These are phyloP conservation scores for Cantharellus cinnabarinus DNA, from an alignment of 768 basidiomycete species.

Conservation along the genomic window DNA sequence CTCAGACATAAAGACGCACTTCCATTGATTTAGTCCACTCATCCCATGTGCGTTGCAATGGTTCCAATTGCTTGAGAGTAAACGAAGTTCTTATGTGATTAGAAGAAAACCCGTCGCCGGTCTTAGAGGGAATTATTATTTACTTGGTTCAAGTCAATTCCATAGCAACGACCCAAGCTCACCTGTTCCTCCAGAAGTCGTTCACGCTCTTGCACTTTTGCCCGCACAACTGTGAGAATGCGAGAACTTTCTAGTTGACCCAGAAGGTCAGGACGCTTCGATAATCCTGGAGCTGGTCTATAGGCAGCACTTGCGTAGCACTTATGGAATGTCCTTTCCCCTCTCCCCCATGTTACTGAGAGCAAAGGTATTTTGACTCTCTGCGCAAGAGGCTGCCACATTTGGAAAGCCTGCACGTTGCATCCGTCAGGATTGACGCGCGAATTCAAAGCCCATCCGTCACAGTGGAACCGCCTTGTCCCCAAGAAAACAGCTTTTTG, in stretches of 20 bases:
- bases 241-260: conserved; percentile 25
- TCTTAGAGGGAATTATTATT: no score
- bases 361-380: no score
- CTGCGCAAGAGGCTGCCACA: no score
- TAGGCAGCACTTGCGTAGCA: no score
- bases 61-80: conserved; percentile 46
- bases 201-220: conserved; percentile 30
- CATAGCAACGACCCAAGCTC: conserved; percentile 3
- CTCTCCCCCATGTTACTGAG: no score
- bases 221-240: conserved; percentile 33
- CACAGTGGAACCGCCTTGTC: no score
- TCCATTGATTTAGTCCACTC: conserved; percentile 33
- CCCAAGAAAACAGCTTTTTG: no score
- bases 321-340: no score
- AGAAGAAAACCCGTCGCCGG: conserved; percentile 13
- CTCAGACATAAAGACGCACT: conserved; percentile 23
- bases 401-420: no score
- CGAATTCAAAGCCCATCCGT: no score
- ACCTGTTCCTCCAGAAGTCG: conserved; percentile 25
- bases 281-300: background rate
- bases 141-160: no score
- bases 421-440: no score
- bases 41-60: conserved; percentile 47
- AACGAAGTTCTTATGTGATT: conserved; percentile 40
- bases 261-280: conserved; percentile 12